A percentile compares a stretch with the other conserved stretches of the same genome.
Evolutionary conservation across 345 rosid species (phyloP).

Genomic region (Populus euphratica): DNA sequence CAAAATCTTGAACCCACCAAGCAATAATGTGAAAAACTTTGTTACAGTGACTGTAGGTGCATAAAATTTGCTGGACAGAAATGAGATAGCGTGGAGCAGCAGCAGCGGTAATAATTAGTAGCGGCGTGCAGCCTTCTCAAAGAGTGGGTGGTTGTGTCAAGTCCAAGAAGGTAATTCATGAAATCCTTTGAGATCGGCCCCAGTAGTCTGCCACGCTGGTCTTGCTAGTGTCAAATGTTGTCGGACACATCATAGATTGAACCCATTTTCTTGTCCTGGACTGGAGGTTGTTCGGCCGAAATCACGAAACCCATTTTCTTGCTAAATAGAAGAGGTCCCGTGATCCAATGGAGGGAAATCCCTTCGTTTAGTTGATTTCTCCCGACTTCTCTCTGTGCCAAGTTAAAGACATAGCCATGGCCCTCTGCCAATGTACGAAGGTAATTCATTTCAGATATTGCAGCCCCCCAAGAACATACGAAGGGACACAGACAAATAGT

Average conservation of each 20-base stretch:
- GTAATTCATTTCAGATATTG: constrained; percentile 55
- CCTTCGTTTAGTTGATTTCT: not conserved
- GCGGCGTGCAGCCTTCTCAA: not conserved
- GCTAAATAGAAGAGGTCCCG: not conserved
- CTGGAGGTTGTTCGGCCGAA: not conserved
- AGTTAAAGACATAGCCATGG: constrained; percentile 47
- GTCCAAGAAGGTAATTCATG: not conserved
- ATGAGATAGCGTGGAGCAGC: not conserved
- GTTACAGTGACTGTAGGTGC: no score
- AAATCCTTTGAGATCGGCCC: not conserved
- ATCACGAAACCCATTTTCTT: not conserved
- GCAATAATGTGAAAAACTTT: not conserved
- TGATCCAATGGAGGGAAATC: no score
- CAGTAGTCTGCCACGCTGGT: not conserved
- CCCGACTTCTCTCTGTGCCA: constrained; percentile 31
- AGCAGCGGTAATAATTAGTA: not conserved
- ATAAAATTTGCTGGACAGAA: not conserved
- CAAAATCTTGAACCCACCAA: not conserved
- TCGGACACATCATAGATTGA: not conserved
- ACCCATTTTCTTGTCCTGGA: not conserved
- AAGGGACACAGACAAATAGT: constrained; percentile 36
- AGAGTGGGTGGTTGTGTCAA: not conserved
- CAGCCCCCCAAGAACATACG: constrained; percentile 46
- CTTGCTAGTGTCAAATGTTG: not conserved
- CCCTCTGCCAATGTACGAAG: constrained; percentile 37